phyloP scores from a whole-genome alignment of 768 basidiomycete genomes.

The Mycena crocata region DNA sequence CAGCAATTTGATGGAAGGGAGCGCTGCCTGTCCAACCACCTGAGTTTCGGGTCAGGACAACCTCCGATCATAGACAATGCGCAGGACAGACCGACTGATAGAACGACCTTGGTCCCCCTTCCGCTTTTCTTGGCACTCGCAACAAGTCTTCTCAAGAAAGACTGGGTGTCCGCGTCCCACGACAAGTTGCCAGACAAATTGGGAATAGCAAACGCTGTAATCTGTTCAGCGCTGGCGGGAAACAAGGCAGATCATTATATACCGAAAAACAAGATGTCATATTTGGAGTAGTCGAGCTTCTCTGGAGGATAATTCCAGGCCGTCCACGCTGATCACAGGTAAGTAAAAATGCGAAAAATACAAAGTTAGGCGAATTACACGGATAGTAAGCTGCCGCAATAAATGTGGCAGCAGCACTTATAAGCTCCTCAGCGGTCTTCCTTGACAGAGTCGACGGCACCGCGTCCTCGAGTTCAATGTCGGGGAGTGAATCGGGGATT shows the following conservation, averaged over 20 bases:
- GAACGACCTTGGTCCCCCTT: slow-evolving; percentile 48
- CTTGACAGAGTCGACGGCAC: slow-evolving; percentile 41
- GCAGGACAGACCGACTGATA: slow-evolving; percentile 16
- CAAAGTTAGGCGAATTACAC: background rate
- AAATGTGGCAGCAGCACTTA: slow-evolving; percentile 18
- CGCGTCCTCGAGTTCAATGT: slow-evolving; percentile 52
- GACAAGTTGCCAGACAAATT: slow-evolving; percentile 55
- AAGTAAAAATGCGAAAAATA: background rate
- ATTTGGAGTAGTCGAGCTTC: slow-evolving; percentile 60
- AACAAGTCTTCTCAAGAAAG: slow-evolving; percentile 59
- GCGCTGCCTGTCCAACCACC: slow-evolving; percentile 65
- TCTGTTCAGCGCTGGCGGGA: background rate
- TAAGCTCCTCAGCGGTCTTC: slow-evolving; percentile 25
- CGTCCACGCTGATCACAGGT: slow-evolving; percentile 54
- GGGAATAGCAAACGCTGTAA: slow-evolving; percentile 62
- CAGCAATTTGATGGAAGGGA: slow-evolving; percentile 63
- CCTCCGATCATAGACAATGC: background rate
- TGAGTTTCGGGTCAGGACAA: slow-evolving; percentile 11
- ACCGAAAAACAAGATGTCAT: slow-evolving; percentile 61
- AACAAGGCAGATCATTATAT: background rate
- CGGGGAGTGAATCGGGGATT: background rate
- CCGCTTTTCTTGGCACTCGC: slow-evolving; percentile 56
- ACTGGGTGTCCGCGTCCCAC: slow-evolving; percentile 54
- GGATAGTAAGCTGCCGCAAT: slow-evolving; percentile 49
- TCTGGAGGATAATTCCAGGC: slow-evolving; percentile 36